Base-by-base conservation (phyloP, 805 yeast genomes). In the Metschnikowia reukaufii region DNA sequence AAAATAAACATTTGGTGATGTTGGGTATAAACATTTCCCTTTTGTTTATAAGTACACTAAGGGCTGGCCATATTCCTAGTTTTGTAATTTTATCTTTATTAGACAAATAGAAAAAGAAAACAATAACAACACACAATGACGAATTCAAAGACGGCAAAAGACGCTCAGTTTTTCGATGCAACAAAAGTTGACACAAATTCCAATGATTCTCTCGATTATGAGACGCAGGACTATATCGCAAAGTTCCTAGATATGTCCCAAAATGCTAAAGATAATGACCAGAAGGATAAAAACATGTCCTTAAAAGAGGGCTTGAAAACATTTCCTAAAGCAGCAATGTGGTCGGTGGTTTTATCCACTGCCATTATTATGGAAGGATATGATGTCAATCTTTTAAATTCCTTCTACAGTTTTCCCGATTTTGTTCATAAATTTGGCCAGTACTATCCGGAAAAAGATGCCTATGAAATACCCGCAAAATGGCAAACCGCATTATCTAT, bases 301-400 rank as follows among this genome's bases (percentile, higher is more conserved):
- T 60, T 70, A 48, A 51, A 36, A 40, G 77, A 61, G 54, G 75
- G 55, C 62, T 51, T 56, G 66, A 62, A 47, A 70, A 74, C 58
- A 40, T 73, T 58, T 67, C 74, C 60, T 57, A 64, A 41, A 54
- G 73, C 75, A 2, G 60, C 62, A 6, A 50, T 65, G 49, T 77
- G 81, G 82, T 70, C 79, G 2, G 49, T 73, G 20, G 59, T 76
- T 33, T 60, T 77, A 39, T 66, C 77, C 6, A 52, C 72, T 6
- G 71, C 72, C 25, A 60, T 73, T 54, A 56, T 72, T 34, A 64
- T 72, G 64, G 72, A 65, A 50, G 76, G 77, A 40, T 75, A 68
- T 55, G 79, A 75, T 53, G 62, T 67, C 25, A 66, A 64, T 44
- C 59, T 77, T 40, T 57, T 74, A 59, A 50, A 66, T 61, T 55